Evolutionary conservation across 2,329 filamentous ascomycete genomes (phyloP).

Genomic region (Epichloe elymi): DNA sequence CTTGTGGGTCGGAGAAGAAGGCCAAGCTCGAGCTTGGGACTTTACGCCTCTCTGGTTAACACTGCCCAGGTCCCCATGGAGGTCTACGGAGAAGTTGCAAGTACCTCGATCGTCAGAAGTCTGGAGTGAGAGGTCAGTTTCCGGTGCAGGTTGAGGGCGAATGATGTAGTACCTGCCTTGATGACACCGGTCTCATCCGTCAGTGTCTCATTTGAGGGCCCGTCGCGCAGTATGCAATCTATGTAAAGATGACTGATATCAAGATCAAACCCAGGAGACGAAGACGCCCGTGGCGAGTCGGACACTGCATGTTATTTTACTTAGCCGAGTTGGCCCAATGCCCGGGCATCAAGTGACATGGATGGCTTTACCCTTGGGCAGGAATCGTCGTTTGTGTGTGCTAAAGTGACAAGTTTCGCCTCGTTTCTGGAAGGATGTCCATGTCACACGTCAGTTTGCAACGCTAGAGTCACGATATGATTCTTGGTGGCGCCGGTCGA

Average conservation of each 20-base stretch:
- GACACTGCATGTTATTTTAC: not conserved
- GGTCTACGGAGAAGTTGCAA: not conserved
- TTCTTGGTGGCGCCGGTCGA: not conserved
- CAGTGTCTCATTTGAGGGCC: not conserved
- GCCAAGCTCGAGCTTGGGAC: constrained; percentile 15
- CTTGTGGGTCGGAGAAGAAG: constrained; percentile 22
- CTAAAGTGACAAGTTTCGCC: constrained; percentile 3
- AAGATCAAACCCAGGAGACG: not conserved
- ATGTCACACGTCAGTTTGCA: not conserved
- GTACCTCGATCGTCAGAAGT: constrained; percentile 5
- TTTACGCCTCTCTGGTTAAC: not conserved
- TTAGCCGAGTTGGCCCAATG: not conserved
- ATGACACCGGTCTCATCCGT: constrained; percentile 2
- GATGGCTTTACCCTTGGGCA: constrained; percentile 1
- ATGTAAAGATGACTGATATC: constrained; percentile 1
- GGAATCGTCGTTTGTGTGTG: constrained; percentile 1
- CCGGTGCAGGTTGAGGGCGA: not conserved
- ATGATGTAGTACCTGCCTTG: not conserved
- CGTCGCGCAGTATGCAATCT: constrained; percentile 1
- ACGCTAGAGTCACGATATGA: not conserved
- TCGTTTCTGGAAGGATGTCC: not conserved
- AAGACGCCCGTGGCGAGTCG: not conserved
- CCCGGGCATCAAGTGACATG: not conserved
- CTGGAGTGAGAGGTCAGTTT: not conserved
- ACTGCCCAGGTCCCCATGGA: not conserved